phyloP scores from a whole-genome alignment of 768 basidiomycete genomes.

The Macrocybe gigantea region DNA sequence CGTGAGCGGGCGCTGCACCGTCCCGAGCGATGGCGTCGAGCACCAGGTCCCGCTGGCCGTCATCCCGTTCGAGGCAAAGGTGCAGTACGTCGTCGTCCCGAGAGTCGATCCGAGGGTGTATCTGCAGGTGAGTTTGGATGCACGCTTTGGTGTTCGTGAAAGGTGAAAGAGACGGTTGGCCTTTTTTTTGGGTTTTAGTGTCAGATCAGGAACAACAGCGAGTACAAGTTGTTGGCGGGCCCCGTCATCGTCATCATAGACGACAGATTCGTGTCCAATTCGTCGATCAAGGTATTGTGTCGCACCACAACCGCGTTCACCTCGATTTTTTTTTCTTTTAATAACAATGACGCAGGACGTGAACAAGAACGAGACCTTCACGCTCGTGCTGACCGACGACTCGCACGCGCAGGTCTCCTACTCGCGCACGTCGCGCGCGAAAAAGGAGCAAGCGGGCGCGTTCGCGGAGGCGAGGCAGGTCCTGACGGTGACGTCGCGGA shows the following conservation, averaged over 20 bases:
- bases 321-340: neutral
- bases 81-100: constrained; percentile 46
- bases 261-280: constrained; percentile 52
- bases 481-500: constrained; percentile 38
- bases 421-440: constrained; percentile 29
- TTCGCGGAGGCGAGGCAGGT: constrained; percentile 39
- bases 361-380: constrained; percentile 43
- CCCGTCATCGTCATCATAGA: constrained; percentile 50
- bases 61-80: constrained; percentile 37
- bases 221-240: constrained; percentile 50
- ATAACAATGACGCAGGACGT: constrained; percentile 30
- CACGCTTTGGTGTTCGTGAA: neutral
- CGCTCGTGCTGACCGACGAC: constrained; percentile 49
- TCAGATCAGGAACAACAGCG: constrained; percentile 51
- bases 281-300: constrained; percentile 31
- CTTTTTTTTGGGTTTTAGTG: constrained; percentile 22
- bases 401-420: constrained; percentile 39
- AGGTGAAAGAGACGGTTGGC: neutral
- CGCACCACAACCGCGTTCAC: neutral
- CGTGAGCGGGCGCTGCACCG: constrained; percentile 42
- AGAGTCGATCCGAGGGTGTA: constrained; percentile 43
- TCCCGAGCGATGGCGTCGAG: constrained; percentile 48
- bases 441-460: constrained; percentile 28
- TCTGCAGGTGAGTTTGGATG: constrained; percentile 32
- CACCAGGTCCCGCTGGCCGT: constrained; percentile 51